Percentiles rank a stretch among this genome's conserved stretches.
phyloP scores from a whole-genome alignment of 768 basidiomycete species.

The Sporobolomyces roseus region DNA sequence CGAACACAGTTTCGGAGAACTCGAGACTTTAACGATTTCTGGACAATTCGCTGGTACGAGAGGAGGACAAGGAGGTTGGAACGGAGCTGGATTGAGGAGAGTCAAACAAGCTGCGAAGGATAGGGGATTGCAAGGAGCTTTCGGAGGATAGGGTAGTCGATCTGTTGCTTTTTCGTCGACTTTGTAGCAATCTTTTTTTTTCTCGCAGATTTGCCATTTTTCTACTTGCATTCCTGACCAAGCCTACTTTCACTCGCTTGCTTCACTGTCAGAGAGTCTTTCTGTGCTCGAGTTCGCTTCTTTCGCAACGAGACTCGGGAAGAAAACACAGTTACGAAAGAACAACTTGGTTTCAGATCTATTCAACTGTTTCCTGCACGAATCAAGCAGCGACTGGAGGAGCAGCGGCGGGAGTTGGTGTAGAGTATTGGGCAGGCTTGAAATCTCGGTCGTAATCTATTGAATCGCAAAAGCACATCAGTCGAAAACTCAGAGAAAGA shows the following conservation, averaged over 20 bases:
- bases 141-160: constrained; percentile 2
- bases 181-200: too few relatives aligned
- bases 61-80: constrained; percentile 12
- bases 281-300: too few relatives aligned
- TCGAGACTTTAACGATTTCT: constrained; percentile 8
- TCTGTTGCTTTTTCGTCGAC: too few relatives aligned
- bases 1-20: constrained; percentile 1
- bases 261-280: too few relatives aligned
- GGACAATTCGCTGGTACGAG: constrained; percentile 15
- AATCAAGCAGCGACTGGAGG: constrained; percentile 1
- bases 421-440: constrained; percentile 10
- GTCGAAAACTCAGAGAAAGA: too few relatives aligned
- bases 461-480: too few relatives aligned
- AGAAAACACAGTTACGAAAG: too few relatives aligned
- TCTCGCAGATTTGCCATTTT: too few relatives aligned
- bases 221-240: too few relatives aligned
- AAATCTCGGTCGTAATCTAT: constrained; percentile 31
- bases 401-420: background rate
- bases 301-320: too few relatives aligned
- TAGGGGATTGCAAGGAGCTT: background rate
- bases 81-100: constrained; percentile 12
- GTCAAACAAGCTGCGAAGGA: constrained; percentile 9
- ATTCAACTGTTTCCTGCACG: too few relatives aligned
- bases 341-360: background rate
- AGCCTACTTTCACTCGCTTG: too few relatives aligned